phyloP scores from a whole-genome alignment of 1,139 yeast species.

The Yamadazyma triangularis region DNA sequence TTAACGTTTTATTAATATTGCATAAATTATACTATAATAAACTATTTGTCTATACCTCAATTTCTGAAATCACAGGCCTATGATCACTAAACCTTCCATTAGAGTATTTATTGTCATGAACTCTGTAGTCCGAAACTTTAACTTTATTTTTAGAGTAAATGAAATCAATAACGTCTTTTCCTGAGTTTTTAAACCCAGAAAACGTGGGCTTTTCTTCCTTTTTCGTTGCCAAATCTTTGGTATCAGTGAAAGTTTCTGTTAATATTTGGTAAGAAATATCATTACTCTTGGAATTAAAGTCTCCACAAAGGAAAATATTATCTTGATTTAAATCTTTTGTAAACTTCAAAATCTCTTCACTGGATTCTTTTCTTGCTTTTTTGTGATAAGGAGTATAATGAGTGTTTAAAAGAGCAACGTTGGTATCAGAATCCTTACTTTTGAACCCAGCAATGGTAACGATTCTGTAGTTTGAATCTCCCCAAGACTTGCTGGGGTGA shows the following conservation, averaged over 20 bases:
- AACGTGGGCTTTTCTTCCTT: constrained; percentile 27
- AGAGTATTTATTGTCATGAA: no score
- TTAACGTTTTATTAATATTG: no score
- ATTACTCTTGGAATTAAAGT: constrained; percentile 11
- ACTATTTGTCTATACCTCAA: no score
- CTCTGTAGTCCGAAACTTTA: neutral
- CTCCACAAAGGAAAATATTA: constrained; percentile 31
- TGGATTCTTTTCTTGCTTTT: constrained; percentile 28
- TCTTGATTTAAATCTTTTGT: constrained; percentile 20
- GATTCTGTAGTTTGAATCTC: constrained; percentile 40
- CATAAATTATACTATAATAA: no score
- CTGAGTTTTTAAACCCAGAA: constrained; percentile 33
- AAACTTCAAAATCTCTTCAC: constrained; percentile 28
- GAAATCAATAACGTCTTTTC: constrained; percentile 21
- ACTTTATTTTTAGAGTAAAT: constrained; percentile 19
- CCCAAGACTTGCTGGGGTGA: constrained; percentile 39
- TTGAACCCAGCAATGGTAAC: constrained; percentile 35
- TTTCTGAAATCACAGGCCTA: constrained; percentile 37
- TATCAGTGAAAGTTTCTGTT: constrained; percentile 19
- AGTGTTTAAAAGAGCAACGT: constrained; percentile 34
- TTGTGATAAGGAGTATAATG: constrained; percentile 42
- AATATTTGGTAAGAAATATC: constrained; percentile 19
- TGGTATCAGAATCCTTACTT: constrained; percentile 17
- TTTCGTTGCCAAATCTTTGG: constrained; percentile 16
- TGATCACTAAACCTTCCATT: constrained; percentile 33